Conservation (phyloP, 495 filamentous ascomycete species). For the Xylaria flabelliformis region DNA sequence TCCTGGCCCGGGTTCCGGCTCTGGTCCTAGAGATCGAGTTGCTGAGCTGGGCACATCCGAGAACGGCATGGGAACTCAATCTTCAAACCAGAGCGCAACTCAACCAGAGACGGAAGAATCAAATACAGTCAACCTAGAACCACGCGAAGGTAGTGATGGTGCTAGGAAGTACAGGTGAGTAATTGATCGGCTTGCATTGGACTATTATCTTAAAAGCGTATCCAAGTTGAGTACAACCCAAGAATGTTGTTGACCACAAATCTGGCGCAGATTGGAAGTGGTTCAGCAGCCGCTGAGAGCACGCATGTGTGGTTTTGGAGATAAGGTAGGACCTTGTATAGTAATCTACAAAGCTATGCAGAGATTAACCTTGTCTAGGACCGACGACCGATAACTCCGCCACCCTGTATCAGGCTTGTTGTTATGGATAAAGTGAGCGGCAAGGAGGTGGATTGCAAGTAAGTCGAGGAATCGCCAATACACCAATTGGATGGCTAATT, state of each 20-base stretch:
- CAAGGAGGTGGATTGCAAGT: slow-evolving; percentile 91
- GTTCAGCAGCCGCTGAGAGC: slow-evolving; percentile 93
- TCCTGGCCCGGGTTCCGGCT: slow-evolving; percentile 30
- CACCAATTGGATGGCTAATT: slow-evolving; percentile 29
- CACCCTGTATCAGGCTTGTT: slow-evolving; percentile 86
- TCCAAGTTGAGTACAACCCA: not conserved
- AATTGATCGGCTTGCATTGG: not conserved
- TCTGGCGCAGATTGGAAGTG: slow-evolving; percentile 69
- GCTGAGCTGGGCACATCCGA: slow-evolving; percentile 25
- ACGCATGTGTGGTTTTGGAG: slow-evolving; percentile 98
- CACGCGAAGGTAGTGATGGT: slow-evolving; percentile 40
- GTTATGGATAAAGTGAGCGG: slow-evolving; percentile 80
- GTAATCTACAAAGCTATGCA: slow-evolving; percentile 13
- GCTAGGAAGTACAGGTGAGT: slow-evolving; percentile 41
- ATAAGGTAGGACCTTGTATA: slow-evolving; percentile 70
- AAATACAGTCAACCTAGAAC: slow-evolving; percentile 29
- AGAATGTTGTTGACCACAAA: slow-evolving; percentile 27
- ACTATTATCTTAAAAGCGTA: not conserved
- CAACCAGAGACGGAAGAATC: slow-evolving; percentile 39
- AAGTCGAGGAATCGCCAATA: slow-evolving; percentile 44
- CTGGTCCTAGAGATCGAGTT: slow-evolving; percentile 22
- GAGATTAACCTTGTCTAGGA: slow-evolving; percentile 62
- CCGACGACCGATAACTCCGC: slow-evolving; percentile 93
- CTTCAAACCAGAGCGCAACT: slow-evolving; percentile 29
- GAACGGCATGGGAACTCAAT: slow-evolving; percentile 17